Base-by-base conservation (phyloP, 805 yeast genomes). In the Ogataea haglerorum region DNA sequence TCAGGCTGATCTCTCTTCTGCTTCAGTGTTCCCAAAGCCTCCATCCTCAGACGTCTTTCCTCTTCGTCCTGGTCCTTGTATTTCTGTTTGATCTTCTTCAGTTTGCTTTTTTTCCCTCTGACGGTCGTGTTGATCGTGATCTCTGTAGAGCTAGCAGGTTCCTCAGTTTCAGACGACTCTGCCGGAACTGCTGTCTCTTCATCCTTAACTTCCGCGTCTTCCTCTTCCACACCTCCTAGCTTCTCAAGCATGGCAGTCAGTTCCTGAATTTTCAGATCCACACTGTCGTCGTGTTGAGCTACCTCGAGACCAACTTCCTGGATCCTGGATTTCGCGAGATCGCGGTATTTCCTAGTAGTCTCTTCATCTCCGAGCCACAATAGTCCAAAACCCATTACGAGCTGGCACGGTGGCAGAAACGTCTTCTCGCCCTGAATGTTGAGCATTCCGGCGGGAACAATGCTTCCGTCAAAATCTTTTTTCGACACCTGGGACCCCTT, bases 1-100 rank as follows among this genome's bases (percentile, higher is more conserved):
- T 46, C 26, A 46, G 55, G 23, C 5, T 45, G 37, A 7, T 30
- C 30, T 18, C 48, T 36, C 36, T 73, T 68, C 47, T 76, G 80
- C 49, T 87, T 88, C 55, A 86, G 67, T 0, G 95, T 85, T 4
- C 98, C 98, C 30, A 91, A 65, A 2, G 84, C 85, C 43, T 83
- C 79, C 85, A 91, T 79, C 49, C 95, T 73, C 42, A 82, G 53
- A 33, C 64, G 54, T 41, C 89, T 75, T 53, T 91, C 98, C 42
- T 85, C 93, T 38, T 87, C 96, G 58, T 91, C 98, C 63, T 91
- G 98, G 45, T 84, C 89, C 3, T 81, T 87, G 56, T 91, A 91
- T 56, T 90, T 91, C 45, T 76, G 72, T 29, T 82, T 82, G 41
- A 88, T 85, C 56, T 86, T 89, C 69, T 85, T 87, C 62, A 85